Conservation (phyloP, 2,329 filamentous ascomycete species). For the Colletotrichum navitas region DNA sequence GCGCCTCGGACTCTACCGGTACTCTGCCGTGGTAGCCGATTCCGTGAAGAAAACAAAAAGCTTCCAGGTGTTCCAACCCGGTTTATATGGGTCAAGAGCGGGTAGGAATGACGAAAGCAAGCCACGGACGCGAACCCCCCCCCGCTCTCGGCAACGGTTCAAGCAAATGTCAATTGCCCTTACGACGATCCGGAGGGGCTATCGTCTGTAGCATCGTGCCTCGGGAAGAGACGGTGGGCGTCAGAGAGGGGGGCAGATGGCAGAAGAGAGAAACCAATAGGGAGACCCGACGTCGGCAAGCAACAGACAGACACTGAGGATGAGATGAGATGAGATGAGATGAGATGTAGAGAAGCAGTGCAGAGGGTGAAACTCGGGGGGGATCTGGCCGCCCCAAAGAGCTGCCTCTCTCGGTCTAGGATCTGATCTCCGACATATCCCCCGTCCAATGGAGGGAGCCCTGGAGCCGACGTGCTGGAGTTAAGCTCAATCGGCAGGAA, state of each 20-base stretch:
- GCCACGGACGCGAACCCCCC: slow-evolving; percentile 6
- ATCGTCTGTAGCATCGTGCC: not conserved
- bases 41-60: slow-evolving; percentile 10
- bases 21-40: slow-evolving; percentile 26
- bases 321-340: slow-evolving; percentile 28
- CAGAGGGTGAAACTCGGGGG: slow-evolving; percentile 9
- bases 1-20: slow-evolving; percentile 25
- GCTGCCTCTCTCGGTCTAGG: slow-evolving; percentile 30
- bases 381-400: not conserved
- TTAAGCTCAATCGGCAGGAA: slow-evolving; percentile 39
- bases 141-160: slow-evolving; percentile 5
- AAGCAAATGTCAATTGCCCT: not conserved
- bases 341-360: slow-evolving; percentile 5
- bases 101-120: slow-evolving; percentile 32
- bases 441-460: slow-evolving; percentile 33
- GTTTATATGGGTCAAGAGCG: slow-evolving; percentile 38
- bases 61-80: slow-evolving; percentile 33
- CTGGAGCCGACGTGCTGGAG: slow-evolving; percentile 13
- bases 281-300: slow-evolving; percentile 1
- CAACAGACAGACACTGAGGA: not conserved
- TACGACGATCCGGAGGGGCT: not conserved
- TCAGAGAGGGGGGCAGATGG: not conserved
- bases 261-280: slow-evolving; percentile 10
- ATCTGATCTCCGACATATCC: slow-evolving; percentile 36
- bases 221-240: not conserved